A percentile compares a stretch with the other conserved stretches of the same genome.
phyloP scores from a whole-genome alignment of 2,329 filamentous ascomycete species.

The Tolypocladium tundrense region DNA sequence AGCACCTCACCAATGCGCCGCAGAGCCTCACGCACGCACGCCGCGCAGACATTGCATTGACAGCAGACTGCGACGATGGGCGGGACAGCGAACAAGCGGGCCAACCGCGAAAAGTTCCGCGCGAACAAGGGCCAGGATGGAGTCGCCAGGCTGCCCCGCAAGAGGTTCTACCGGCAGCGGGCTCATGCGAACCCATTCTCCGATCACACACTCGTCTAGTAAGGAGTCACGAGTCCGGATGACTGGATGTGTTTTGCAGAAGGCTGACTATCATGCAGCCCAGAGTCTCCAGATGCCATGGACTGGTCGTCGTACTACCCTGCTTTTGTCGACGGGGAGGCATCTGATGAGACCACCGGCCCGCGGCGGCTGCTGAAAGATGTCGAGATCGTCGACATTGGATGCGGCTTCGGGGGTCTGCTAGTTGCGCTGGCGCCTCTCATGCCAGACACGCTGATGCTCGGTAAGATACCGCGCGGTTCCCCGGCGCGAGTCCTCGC shows the following conservation, averaged over 20 bases:
- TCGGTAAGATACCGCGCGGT: constrained; percentile 45
- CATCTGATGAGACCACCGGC: constrained; percentile 16
- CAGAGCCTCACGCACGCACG: not conserved
- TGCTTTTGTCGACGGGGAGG: constrained; percentile 44
- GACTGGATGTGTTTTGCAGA: not conserved
- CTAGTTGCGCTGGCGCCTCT: constrained; percentile 75
- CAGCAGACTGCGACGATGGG: constrained; percentile 11
- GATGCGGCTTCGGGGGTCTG: constrained; percentile 90
- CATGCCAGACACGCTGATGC: constrained; percentile 70
- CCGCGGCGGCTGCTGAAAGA: constrained; percentile 38
- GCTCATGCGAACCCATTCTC: constrained; percentile 98
- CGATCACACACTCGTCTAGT: constrained; percentile 86
- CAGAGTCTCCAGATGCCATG: constrained; percentile 70
- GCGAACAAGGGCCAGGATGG: constrained; percentile 41
- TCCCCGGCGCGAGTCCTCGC: not conserved
- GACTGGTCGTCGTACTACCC: constrained; percentile 85
- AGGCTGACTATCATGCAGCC: constrained; percentile 40
- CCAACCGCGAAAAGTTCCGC: constrained; percentile 58
- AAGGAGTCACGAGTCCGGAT: constrained; percentile 14
- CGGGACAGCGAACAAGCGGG: constrained; percentile 40
- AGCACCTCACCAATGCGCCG: not conserved
- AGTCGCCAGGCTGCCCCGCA: constrained; percentile 63
- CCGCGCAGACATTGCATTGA: not conserved
- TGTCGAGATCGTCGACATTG: constrained; percentile 91
- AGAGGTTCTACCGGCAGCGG: constrained; percentile 92